Conservation (phyloP, 257 asterid species). For the Euphrasia confusa region DNA sequence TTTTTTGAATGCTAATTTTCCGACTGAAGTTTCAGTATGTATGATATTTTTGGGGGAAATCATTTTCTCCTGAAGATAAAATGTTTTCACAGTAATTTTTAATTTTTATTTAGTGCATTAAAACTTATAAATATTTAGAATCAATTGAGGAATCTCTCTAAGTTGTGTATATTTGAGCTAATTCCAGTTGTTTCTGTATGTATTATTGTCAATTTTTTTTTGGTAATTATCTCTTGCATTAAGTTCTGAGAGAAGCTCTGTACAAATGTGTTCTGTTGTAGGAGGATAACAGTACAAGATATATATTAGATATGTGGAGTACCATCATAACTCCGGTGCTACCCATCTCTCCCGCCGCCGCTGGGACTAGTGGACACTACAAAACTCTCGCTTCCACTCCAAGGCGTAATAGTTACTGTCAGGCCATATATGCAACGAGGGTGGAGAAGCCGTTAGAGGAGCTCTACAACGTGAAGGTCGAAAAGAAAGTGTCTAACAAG, state of each 20-base stretch:
- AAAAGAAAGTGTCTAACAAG: conserved; percentile 55
- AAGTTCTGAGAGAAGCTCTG: neutral
- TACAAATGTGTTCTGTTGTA: neutral
- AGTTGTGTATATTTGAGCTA: too few species aligned
- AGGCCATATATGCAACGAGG: conserved; percentile 42
- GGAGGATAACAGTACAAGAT: neutral
- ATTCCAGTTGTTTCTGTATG: too few species aligned
- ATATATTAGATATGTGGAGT: conserved; percentile 41
- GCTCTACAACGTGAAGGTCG: conserved; percentile 81
- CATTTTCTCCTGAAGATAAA: too few species aligned
- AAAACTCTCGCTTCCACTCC: conserved; percentile 11
- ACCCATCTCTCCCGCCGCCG: conserved; percentile 31
- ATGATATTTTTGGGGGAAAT: too few species aligned
- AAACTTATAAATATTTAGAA: too few species aligned
- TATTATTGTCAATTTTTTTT: too few species aligned
- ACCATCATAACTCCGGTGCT: conserved; percentile 37
- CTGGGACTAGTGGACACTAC: conserved; percentile 17
- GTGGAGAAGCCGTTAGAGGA: conserved; percentile 82
- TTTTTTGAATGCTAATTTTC: conserved; percentile 5
- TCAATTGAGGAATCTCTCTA: too few species aligned
- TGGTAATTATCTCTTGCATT: too few species aligned
- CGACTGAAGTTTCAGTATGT: neutral
- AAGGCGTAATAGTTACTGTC: conserved; percentile 15
- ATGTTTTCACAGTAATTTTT: too few species aligned
- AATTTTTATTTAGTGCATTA: too few species aligned